Base-by-base conservation (phyloP, 352 stramenopile species). In the Phytophthora sp. region DNA sequence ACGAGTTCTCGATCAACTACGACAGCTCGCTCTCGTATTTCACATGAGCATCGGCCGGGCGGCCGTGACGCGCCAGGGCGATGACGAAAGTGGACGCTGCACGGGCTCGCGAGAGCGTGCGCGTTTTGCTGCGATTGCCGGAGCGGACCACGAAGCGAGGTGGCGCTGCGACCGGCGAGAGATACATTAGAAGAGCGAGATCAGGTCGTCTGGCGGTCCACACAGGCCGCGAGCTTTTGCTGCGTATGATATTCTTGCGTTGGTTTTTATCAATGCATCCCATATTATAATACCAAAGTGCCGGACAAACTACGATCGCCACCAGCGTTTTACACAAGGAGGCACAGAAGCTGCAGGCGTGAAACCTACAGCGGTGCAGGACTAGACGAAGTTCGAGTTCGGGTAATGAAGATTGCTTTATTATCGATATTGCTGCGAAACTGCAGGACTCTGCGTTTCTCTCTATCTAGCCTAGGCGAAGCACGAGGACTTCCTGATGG, bases 1-100 rank as follows among this genome's bases (percentile, higher is more conserved):
- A 91, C 56, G 70, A 83, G 59, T 89, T 91, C 41, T 79, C 76
- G 3, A 77, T 87, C 42, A 82, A 81, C 39, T 84, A 79, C 35
- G 78, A 88, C 52, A 74, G 69, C 20, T 77, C 78, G 13, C 63
- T 88, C 54, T 77, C 79, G 32, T 91, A 79, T 70, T 88, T 88
- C 67, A 89, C 80, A 54, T 89, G 72, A 35, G 44, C 41, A 50
- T 43, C 26, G 45, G 9, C 18, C 24, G 20, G 23, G 8, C 13
- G 32, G 18, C 43, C 31, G 12, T 43, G 50, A 59, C 20, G 38
- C 46, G 48, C 58, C 24, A 61, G 44, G 43, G 54, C 54, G 53
- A 63, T 18, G 34, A 39, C 41, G 52, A 30, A 52, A 11, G 23
- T 23, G 37, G 31, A 48, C 43, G 18, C 38, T 41, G 41, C 11